These are phyloP conservation scores for Spathaspora gorwiae DNA, from an alignment of 805 yeast species.

Conservation along the genomic window DNA sequence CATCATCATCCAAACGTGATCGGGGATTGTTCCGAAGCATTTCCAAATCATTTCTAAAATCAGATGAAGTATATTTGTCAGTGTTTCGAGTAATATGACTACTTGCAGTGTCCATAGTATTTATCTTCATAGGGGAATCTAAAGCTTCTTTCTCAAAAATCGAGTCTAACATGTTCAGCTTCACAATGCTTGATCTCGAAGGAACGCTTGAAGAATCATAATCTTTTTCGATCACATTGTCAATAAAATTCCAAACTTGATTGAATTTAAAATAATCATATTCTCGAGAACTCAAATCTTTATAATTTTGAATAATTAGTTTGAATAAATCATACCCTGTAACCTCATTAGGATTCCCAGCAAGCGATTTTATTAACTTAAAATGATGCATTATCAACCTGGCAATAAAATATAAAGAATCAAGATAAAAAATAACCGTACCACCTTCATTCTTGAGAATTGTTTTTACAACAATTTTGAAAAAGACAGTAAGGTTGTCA, in stretches of 20 bases:
- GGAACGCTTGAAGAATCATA: neutral
- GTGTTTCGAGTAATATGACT: slow-evolving; percentile 2
- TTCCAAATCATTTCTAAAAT: slow-evolving; percentile 26
- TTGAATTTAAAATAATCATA: slow-evolving; percentile 28
- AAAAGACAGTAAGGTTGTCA: slow-evolving; percentile 38
- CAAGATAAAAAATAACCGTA: slow-evolving; percentile 38
- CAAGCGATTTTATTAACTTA: slow-evolving; percentile 29
- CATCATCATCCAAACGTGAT: slow-evolving; percentile 10
- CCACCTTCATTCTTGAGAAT: slow-evolving; percentile 37
- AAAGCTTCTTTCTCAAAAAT: slow-evolving; percentile 20
- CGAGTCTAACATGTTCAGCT: slow-evolving; percentile 1
- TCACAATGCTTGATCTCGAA: neutral
- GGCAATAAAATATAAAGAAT: slow-evolving; percentile 33
- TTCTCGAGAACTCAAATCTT: slow-evolving; percentile 31
- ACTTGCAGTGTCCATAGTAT: slow-evolving; percentile 10
- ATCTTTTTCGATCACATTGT: slow-evolving; percentile 19
- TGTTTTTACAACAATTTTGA: slow-evolving; percentile 29
- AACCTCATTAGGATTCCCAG: slow-evolving; percentile 15
- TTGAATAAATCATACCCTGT: slow-evolving; percentile 34
- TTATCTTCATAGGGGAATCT: slow-evolving; percentile 35
- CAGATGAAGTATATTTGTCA: slow-evolving; percentile 10
- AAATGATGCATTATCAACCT: slow-evolving; percentile 28
- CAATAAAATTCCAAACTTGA: slow-evolving; percentile 33
- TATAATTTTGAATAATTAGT: slow-evolving; percentile 27
- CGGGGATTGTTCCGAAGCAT: slow-evolving; percentile 11